A percentile compares a stretch with the other conserved stretches of the same genome.
Conservation (phyloP, 768 basidiomycete genomes). For the Leccinum uliginosum region DNA sequence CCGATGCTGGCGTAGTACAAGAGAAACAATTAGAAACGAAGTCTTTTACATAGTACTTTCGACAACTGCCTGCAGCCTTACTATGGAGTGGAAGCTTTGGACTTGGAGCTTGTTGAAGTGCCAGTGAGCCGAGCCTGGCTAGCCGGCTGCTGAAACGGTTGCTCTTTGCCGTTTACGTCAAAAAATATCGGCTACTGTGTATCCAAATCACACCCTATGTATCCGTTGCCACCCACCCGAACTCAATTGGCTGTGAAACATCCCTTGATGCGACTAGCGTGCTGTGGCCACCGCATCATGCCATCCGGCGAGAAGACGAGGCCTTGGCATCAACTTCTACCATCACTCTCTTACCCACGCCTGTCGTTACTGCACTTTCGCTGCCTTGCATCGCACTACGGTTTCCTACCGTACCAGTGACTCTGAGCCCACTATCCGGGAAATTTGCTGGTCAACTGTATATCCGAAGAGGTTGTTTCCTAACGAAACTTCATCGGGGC, state of each 20-base stretch:
- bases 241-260: not conserved
- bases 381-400: not conserved
- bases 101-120: too few relatives aligned
- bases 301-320: not conserved
- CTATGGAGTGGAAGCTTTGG: too few relatives aligned
- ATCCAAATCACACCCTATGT: not conserved
- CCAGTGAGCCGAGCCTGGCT: too few relatives aligned
- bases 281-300: not conserved
- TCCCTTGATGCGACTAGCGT: not conserved
- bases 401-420: not conserved
- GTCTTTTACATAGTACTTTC: too few relatives aligned
- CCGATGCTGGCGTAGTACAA: too few relatives aligned
- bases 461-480: not conserved
- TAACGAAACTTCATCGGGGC: not conserved
- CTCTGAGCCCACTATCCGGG: conserved; percentile 2
- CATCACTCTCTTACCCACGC: conserved; percentile 3
- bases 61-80: too few relatives aligned
- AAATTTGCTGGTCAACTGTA: not conserved
- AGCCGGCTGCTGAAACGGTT: too few relatives aligned
- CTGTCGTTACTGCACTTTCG: not conserved
- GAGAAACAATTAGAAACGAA: too few relatives aligned
- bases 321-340: not conserved
- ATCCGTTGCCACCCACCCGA: not conserved
- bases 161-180: not conserved
- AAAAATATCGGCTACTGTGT: not conserved